Percentiles rank a stretch among this genome's conserved stretches.
These are phyloP conservation scores for Amaranthus tricolor DNA, from an alignment of 179 eudicot genomes.

Conservation along the genomic window DNA sequence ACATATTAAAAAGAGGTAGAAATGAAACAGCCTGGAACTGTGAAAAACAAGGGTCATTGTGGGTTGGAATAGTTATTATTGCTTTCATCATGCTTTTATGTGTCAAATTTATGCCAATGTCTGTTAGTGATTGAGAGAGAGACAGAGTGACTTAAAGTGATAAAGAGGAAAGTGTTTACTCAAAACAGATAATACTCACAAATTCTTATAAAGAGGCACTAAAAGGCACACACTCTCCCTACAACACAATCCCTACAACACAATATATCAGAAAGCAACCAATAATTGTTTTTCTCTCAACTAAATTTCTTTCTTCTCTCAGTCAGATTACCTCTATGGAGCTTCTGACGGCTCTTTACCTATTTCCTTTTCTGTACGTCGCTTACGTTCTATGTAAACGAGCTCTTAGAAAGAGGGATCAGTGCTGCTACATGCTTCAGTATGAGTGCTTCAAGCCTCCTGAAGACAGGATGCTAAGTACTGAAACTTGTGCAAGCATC, in stretches of 20 bases:
- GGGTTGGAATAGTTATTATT: constrained; percentile 22
- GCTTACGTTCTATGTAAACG: constrained; percentile 33
- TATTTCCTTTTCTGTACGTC: constrained; percentile 34
- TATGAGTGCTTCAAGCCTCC: constrained; percentile 67
- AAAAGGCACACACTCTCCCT: not conserved
- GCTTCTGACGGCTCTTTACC: constrained; percentile 36
- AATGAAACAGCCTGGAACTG: constrained; percentile 27
- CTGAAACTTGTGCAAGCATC: constrained; percentile 36
- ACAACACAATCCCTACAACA: constrained; percentile 16
- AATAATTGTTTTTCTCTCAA: not conserved
- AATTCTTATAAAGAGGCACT: constrained; percentile 34
- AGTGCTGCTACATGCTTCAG: constrained; percentile 53
- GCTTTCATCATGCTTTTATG: constrained; percentile 2
- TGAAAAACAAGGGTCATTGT: constrained; percentile 4
- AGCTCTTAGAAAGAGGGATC: constrained; percentile 23
- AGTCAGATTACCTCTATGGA: constrained; percentile 31
- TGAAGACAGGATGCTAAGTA: constrained; percentile 43
- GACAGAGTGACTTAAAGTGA: constrained; percentile 13
- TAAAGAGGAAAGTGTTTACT: constrained; percentile 15
- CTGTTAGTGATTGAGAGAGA: constrained; percentile 16
- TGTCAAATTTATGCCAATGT: constrained; percentile 17
- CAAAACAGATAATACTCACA: constrained; percentile 7
- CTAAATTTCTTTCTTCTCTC: not conserved
- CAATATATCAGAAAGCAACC: constrained; percentile 18
- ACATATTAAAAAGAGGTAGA: constrained; percentile 9